Evolutionary conservation across 2,329 filamentous ascomycete genomes (phyloP).

Genomic region (Leptographium galeiforme): DNA sequence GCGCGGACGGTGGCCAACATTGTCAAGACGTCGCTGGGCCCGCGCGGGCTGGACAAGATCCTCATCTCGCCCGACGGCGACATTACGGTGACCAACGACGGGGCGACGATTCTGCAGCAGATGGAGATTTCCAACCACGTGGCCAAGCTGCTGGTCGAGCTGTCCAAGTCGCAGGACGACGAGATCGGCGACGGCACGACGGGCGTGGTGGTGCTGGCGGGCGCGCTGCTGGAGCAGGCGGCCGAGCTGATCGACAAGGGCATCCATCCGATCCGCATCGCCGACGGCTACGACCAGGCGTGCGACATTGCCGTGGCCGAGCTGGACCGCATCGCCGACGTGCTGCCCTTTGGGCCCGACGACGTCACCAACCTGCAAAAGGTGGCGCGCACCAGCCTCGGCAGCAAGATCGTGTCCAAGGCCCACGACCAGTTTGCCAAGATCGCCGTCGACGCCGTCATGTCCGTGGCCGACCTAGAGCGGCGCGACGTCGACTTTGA

Average conservation of each 20-base stretch:
- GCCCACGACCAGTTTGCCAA: constrained; percentile 96
- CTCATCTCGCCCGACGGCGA: constrained; percentile 97
- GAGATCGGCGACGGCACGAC: constrained; percentile 98
- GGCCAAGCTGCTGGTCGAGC: constrained; percentile 88
- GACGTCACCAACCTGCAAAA: constrained; percentile 79
- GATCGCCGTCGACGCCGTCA: constrained; percentile 91
- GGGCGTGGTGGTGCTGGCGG: constrained; percentile 90
- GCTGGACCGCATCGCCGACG: constrained; percentile 85
- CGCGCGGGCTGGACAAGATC: constrained; percentile 95
- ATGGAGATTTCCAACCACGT: constrained; percentile 99
- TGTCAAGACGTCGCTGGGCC: constrained; percentile 91
- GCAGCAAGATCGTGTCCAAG: constrained; percentile 98
- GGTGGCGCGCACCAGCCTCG: constrained; percentile 89
- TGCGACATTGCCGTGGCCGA: constrained; percentile 93
- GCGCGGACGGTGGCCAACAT: constrained; percentile 94
- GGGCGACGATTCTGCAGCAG: constrained; percentile 90
- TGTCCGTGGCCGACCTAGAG: constrained; percentile 91
- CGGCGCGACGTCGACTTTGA: constrained; percentile 98
- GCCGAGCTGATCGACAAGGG: constrained; percentile 98
- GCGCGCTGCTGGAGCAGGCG: constrained; percentile 88
- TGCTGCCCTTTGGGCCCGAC: constrained; percentile 69
- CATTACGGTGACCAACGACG: constrained; percentile 98
- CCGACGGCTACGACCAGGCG: constrained; percentile 93
- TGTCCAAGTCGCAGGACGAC: constrained; percentile 97
- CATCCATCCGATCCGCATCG: constrained; percentile 96